phyloP scores from a whole-genome alignment of 2,329 filamentous ascomycete species.

The Aspergillus sp. region DNA sequence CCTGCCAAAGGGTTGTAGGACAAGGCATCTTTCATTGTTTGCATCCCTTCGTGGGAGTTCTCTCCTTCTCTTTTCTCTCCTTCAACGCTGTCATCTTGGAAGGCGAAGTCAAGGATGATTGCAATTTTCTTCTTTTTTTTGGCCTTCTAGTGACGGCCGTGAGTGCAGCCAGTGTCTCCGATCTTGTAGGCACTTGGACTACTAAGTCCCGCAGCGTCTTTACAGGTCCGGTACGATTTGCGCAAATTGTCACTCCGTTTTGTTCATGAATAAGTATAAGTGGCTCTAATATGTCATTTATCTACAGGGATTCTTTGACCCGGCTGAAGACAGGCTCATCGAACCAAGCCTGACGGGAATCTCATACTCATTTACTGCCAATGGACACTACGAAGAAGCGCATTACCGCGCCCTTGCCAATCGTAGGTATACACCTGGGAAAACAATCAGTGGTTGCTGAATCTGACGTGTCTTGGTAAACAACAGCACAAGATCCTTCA shows the following conservation, averaged over 20 bases:
- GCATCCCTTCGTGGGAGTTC: neutral
- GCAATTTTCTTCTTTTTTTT: conserved; percentile 21
- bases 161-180: conserved; percentile 39
- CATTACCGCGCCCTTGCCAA: conserved; percentile 67
- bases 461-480: conserved; percentile 7
- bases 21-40: no score
- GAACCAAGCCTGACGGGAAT: conserved; percentile 65
- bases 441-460: neutral
- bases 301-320: conserved; percentile 63
- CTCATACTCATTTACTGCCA: conserved; percentile 67
- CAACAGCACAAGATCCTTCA: conserved; percentile 51
- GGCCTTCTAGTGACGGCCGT: conserved; percentile 32
- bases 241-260: conserved; percentile 1
- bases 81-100: neutral
- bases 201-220: conserved; percentile 66
- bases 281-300: neutral
- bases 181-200: conserved; percentile 66
- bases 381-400: conserved; percentile 65
- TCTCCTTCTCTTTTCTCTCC: conserved; percentile 4
- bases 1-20: neutral
- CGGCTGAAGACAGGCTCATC: conserved; percentile 59
- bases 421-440: conserved; percentile 46
- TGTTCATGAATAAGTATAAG: neutral
- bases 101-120: conserved; percentile 18
- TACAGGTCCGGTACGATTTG: conserved; percentile 58